Evolutionary conservation across 345 rosid genomes (phyloP).

Genomic region (Citrus sp.): DNA sequence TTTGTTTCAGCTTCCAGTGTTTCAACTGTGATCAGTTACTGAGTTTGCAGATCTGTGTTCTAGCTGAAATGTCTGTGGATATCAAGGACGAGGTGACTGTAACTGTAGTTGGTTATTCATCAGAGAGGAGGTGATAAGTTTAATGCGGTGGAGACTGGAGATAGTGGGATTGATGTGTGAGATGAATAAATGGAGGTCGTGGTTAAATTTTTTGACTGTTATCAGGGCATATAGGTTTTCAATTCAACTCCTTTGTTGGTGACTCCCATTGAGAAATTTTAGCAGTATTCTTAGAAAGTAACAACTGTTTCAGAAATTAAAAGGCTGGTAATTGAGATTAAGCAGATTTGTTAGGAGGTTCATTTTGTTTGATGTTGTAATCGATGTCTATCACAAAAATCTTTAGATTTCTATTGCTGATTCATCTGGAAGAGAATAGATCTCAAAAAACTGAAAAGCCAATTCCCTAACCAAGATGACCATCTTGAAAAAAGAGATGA

Average conservation of each 20-base stretch:
- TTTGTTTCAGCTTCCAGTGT: neutral
- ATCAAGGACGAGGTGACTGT: neutral
- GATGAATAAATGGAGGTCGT: neutral
- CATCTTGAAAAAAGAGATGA: neutral
- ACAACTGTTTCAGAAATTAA: neutral
- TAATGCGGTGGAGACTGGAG: neutral
- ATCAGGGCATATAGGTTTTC: neutral
- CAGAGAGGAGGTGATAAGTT: neutral
- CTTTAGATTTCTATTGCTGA: neutral
- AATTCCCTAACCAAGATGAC: neutral
- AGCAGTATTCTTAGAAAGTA: neutral
- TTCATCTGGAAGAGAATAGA: neutral
- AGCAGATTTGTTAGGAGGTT: neutral
- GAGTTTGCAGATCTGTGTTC: constrained; percentile 13
- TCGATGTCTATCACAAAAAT: neutral
- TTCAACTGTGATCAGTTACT: neutral
- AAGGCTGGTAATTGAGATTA: neutral
- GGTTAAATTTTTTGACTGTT: neutral
- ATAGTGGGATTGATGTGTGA: neutral
- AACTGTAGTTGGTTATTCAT: neutral
- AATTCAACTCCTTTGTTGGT: neutral
- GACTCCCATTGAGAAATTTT: neutral
- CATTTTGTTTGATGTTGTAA: neutral
- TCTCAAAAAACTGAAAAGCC: neutral
- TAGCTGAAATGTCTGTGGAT: neutral